Base-by-base conservation (phyloP, 2,329 filamentous ascomycete species). In the Rhytidhysteron rufulum region DNA sequence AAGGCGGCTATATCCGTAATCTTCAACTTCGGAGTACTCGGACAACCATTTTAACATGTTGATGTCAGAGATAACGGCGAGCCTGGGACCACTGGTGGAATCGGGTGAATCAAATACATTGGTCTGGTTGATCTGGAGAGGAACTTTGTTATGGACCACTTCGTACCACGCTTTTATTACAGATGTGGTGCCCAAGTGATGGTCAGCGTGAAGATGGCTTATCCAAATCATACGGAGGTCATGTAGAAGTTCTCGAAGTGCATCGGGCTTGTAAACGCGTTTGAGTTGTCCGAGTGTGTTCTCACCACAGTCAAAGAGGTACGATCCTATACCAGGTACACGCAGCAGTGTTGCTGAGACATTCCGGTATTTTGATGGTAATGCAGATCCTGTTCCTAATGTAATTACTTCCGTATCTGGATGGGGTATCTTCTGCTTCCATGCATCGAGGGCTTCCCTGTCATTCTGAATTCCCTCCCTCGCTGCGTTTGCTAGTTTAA, bases 191-290 rank as follows among this genome's bases (percentile, higher is more conserved):
- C 93, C 93, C 16, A 98, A 77, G 59, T 97, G 93, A 66, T 98
- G 93, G 67, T 98, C 93, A 4, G 93, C 93, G 65, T 98, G 93
- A 47, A 95, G 73, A 68, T 98, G 93, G 63, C 88, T 95, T 66
- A 98, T 93, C 81, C 88, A 95, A 47, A 98, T 83, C 51, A 82
- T 79, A 39, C 83, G 84, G 31, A 98, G 73, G 47, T 94, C 82
- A 43, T 73, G 76, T n/a, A 98, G 71, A 10, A 95, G 74, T n/a
- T 82, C 73, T 20, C 72, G 71, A 3, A 91, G 70, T 48, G 87
- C 77, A 4, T 80, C 73, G 0, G 74, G 69, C 5, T 77, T 74
- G 54, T 86, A 91, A 0, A 86, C 73, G 37, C 93, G 85, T 42
- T 80, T 80, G 29, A 98, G 70, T 62, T 96, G 90, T 9, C 91